Base-by-base conservation (phyloP, 2,329 filamentous ascomycete species). In the Didymella arachidicola region DNA sequence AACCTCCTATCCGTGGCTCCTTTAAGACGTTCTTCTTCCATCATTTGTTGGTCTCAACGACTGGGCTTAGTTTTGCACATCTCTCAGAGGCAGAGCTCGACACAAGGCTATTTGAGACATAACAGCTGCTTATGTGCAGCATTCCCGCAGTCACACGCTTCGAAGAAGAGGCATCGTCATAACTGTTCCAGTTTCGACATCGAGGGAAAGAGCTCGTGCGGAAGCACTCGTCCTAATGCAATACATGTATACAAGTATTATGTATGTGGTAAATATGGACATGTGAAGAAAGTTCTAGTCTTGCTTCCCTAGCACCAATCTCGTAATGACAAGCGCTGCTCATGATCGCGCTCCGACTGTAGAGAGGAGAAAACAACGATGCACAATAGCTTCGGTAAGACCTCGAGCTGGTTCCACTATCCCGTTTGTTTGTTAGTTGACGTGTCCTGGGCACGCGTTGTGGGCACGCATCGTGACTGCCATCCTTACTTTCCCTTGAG, bases 391-490 rank as follows among this genome's bases (percentile, higher is more conserved):
- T 43, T 14, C 27, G 2, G 12, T 11, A 22, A 41, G 12, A 18
- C 7, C 1, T 14, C 11, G 12, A 41, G 19, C 10, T 14, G 5
- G 11, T 25, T 25, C 19, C 3, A 7, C 4, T 11, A 14, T 14
- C 25, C 8, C 12, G 19, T 41, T 25, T 25, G 38, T 41, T 41
- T 41, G 19, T 41, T 19, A 10, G 10, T 18, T 19, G 38, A 27
- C 41, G 41, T 14, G 41, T 27, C 25, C 7, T 27, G 14, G 41
- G 41, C 7, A 43, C 41, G 41, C 25, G 41, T 27, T 42, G 22
- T 42, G 22, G 39, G 39, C 4, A 43, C 41, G 41, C 41, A 22
- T 43, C 41, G 41, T 43, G 41, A 25, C 25, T 43, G 41, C 41
- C 41, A 10, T 43, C 22, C 27, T 27, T 43, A 10, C 22, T 14